Percentiles rank a stretch among this genome's conserved stretches.
Evolutionary conservation across 768 basidiomycete species (phyloP).

Genomic region (Kondoa subrosea): DNA sequence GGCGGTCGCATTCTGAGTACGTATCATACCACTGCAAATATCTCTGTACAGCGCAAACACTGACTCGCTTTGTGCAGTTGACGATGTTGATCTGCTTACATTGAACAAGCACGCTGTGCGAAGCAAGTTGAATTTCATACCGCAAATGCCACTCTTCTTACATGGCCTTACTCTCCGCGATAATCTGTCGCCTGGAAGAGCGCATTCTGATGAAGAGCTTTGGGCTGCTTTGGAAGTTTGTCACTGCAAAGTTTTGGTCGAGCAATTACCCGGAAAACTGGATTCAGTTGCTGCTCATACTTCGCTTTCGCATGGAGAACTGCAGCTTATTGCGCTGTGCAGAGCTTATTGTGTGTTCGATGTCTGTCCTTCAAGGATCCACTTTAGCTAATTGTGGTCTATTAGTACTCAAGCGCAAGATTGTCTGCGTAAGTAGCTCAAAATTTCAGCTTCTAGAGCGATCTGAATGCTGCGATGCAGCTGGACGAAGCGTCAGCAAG

Average conservation of each 20-base stretch:
- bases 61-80: background rate
- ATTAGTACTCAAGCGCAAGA: background rate
- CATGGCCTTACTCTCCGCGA: background rate
- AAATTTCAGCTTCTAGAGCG: background rate
- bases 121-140: background rate
- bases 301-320: background rate
- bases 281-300: background rate
- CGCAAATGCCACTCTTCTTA: background rate
- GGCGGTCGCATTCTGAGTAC: background rate
- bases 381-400: background rate
- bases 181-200: background rate
- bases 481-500: background rate
- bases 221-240: background rate
- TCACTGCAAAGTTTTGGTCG: background rate
- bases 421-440: background rate
- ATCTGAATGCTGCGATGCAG: background rate
- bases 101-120: background rate
- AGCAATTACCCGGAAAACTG: background rate
- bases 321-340: background rate
- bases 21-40: background rate
- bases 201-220: background rate
- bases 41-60: background rate
- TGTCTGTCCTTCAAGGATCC: background rate
- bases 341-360: background rate
- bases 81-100: background rate